Percentiles rank a stretch among this genome's conserved stretches.
Evolutionary conservation across 148 eudicot genomes (phyloP).

Genomic region (Polygonum aviculare): DNA sequence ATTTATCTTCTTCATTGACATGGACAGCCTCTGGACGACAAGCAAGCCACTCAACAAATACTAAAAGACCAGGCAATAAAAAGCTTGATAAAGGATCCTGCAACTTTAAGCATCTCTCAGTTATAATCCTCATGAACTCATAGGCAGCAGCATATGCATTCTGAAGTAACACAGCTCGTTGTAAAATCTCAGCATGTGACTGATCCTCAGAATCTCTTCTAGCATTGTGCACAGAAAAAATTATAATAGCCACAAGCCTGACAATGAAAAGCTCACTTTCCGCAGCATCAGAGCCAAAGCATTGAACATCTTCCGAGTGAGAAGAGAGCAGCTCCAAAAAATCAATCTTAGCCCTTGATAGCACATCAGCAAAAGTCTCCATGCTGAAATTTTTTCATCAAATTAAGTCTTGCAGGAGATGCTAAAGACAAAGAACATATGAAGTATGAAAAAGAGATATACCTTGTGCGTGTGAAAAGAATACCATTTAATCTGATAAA

Average conservation of each 20-base stretch:
- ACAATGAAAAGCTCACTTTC: slow-evolving; percentile 63
- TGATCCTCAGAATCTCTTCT: slow-evolving; percentile 78
- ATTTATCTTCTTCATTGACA: slow-evolving; percentile 64
- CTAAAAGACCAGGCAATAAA: slow-evolving; percentile 70
- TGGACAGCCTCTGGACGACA: slow-evolving; percentile 58
- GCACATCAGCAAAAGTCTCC: slow-evolving; percentile 85
- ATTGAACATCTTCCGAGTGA: slow-evolving; percentile 49
- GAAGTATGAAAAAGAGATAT: slow-evolving; percentile 9
- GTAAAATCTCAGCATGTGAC: slow-evolving; percentile 83
- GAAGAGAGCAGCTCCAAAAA: slow-evolving; percentile 63
- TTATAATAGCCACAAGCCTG: slow-evolving; percentile 66
- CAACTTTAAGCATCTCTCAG: slow-evolving; percentile 60
- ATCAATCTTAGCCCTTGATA: slow-evolving; percentile 44
- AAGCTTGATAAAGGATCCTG: slow-evolving; percentile 69
- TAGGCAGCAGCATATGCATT: slow-evolving; percentile 70
- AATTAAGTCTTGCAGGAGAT: not conserved
- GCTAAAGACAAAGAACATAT: not conserved
- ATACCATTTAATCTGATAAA: slow-evolving; percentile 88
- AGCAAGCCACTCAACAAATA: slow-evolving; percentile 95
- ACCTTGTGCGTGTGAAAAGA: slow-evolving; percentile 96
- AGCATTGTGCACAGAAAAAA: slow-evolving; percentile 81
- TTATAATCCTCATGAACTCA: slow-evolving; percentile 69
- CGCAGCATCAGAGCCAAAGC: slow-evolving; percentile 74
- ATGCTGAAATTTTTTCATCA: slow-evolving; percentile 34
- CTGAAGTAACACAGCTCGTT: slow-evolving; percentile 75